Evolutionary conservation across 331 rosid genomes (phyloP).

Genomic region (Cucumis variabilis): DNA sequence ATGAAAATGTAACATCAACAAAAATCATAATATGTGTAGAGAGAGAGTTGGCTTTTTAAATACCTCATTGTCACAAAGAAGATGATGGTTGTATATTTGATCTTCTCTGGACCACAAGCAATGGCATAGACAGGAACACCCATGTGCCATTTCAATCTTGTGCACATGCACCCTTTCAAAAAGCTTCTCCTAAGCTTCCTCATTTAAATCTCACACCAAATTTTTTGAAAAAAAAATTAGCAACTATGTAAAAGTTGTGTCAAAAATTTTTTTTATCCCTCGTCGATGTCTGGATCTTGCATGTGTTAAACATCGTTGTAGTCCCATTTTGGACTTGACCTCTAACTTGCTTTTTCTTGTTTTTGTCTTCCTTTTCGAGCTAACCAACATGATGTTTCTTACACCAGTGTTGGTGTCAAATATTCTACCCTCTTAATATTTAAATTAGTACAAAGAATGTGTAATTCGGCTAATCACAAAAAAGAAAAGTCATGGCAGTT

Average conservation of each 20-base stretch:
- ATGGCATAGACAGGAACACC: slow-evolving; percentile 22
- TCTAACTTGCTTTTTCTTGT: too few species aligned
- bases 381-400: too few species aligned
- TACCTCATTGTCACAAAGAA: not conserved
- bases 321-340: not conserved
- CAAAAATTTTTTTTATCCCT: not conserved
- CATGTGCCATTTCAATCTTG: slow-evolving; percentile 27
- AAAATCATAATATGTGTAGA: not conserved
- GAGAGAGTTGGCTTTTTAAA: not conserved
- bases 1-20: not conserved
- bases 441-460: too few species aligned
- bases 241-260: not conserved
- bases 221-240: not conserved
- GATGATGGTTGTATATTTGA: slow-evolving; percentile 18
- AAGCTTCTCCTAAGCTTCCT: not conserved
- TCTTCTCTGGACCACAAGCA: slow-evolving; percentile 3
- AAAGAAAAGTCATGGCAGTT: not conserved
- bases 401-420: not conserved
- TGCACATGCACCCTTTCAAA: slow-evolving; percentile 22
- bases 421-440: not conserved
- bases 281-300: not conserved
- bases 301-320: not conserved
- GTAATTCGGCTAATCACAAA: too few species aligned
- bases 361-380: not conserved
- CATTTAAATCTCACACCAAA: not conserved